A percentile compares a stretch with the other conserved stretches of the same genome.
Evolutionary conservation across 176 grass and related monocot species (phyloP).

Genomic region (Carex pumila): DNA sequence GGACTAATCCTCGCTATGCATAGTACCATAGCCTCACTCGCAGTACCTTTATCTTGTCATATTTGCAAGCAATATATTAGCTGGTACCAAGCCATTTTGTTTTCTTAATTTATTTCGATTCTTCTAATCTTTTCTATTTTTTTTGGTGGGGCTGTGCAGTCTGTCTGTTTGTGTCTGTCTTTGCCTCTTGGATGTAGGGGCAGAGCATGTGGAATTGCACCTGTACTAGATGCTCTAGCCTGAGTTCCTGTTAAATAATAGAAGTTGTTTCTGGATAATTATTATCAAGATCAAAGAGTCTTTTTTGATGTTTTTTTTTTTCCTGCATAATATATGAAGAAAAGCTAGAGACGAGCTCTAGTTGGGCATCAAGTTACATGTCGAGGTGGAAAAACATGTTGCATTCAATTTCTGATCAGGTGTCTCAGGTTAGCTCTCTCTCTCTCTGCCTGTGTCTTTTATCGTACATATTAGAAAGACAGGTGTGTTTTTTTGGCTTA

Average conservation of each 20-base stretch:
- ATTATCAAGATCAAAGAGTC: conserved; percentile 16
- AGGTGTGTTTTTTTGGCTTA: neutral
- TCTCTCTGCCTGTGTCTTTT: neutral
- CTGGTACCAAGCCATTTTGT: neutral
- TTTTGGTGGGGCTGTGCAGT: neutral
- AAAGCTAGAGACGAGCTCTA: conserved; percentile 48
- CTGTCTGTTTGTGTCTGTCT: neutral
- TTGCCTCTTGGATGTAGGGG: neutral
- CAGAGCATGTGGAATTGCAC: neutral
- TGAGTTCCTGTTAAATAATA: neutral
- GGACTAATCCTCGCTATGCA: too few relatives aligned
- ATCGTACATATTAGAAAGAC: neutral
- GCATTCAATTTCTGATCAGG: conserved; percentile 90
- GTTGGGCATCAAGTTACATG: conserved; percentile 66
- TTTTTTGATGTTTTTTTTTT: conserved; percentile 11
- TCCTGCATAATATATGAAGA: conserved; percentile 40
- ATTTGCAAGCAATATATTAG: conserved; percentile 4
- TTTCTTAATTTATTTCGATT: conserved; percentile 13
- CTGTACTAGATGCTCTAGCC: neutral
- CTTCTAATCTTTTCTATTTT: neutral
- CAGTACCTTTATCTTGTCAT: conserved; percentile 1
- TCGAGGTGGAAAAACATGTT: conserved; percentile 79
- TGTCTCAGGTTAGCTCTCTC: conserved; percentile 69
- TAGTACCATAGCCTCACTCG: too few relatives aligned
- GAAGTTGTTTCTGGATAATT: conserved; percentile 13